A percentile compares a stretch with the other conserved stretches of the same genome.
Evolutionary conservation across 179 eudicot genomes (phyloP).

Genomic region (Beta macrorhiza): DNA sequence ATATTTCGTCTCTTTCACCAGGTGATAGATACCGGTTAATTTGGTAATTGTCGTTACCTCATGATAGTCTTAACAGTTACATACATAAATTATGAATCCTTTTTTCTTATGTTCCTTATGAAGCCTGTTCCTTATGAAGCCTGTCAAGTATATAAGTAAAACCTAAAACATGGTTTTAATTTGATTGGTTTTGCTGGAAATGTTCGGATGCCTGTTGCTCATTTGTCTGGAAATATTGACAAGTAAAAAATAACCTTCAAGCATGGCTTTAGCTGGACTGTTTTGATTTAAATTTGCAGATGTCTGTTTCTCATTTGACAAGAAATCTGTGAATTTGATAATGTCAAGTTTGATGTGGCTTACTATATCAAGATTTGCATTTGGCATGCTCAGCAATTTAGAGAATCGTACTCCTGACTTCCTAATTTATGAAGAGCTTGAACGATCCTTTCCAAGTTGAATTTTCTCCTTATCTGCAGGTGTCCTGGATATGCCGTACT

Average conservation of each 20-base stretch:
- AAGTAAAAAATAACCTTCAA: not conserved
- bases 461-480: slow-evolving; percentile 43
- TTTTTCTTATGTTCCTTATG: not conserved
- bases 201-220: too few species aligned
- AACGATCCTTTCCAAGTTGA: slow-evolving; percentile 1
- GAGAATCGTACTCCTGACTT: not conserved
- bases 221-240: too few species aligned
- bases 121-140: not conserved
- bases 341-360: not conserved
- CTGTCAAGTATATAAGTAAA: not conserved
- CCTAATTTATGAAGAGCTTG: not conserved
- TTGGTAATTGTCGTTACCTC: not conserved
- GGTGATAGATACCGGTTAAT: not conserved
- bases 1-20: not conserved
- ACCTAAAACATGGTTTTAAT: not conserved
- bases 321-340: not conserved
- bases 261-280: not conserved
- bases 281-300: not conserved
- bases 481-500: slow-evolving; percentile 62
- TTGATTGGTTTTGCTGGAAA: too few species aligned
- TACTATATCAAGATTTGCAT: not conserved
- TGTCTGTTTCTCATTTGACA: not conserved
- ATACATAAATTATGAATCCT: not conserved
- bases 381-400: not conserved
- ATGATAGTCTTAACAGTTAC: not conserved